These are phyloP conservation scores for Sporisorium iseilematis-ciliati DNA, from an alignment of 1,284 basidiomycete species.

Conservation along the genomic window DNA sequence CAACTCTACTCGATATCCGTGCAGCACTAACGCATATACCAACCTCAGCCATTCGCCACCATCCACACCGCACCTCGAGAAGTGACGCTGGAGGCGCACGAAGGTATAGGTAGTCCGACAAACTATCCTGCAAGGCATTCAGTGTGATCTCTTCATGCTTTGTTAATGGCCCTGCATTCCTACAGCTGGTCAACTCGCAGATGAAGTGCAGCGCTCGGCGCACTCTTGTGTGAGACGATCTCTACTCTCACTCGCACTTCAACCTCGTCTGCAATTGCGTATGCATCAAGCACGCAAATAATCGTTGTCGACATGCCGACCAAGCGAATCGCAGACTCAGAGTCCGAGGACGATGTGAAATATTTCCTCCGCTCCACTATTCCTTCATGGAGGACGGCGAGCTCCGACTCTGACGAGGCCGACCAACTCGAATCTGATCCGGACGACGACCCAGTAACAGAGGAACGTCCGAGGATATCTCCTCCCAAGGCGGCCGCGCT, in stretches of 20 bases:
- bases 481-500: background rate
- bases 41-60: background rate
- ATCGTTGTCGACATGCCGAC: conserved; percentile 20
- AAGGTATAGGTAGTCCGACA: no score
- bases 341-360: conserved; percentile 15
- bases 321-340: conserved; percentile 8
- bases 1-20: background rate
- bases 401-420: conserved; percentile 6
- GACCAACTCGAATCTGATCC: conserved; percentile 25
- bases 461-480: conserved; percentile 1
- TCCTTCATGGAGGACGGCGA: background rate
- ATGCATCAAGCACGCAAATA: background rate
- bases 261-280: background rate
- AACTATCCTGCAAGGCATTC: background rate
- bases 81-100: no score
- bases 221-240: background rate
- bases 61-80: background rate
- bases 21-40: background rate
- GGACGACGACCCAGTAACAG: conserved; percentile 9
- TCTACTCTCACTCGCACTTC: background rate
- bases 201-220: background rate
- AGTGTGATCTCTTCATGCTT: no score
- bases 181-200: background rate
- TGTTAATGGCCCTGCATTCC: background rate
- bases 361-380: conserved; percentile 13